A percentile compares a stretch with the other conserved stretches of the same genome.
These are phyloP conservation scores for Pyrus betulifolia DNA, from an alignment of 306 rosid species.

Conservation along the genomic window DNA sequence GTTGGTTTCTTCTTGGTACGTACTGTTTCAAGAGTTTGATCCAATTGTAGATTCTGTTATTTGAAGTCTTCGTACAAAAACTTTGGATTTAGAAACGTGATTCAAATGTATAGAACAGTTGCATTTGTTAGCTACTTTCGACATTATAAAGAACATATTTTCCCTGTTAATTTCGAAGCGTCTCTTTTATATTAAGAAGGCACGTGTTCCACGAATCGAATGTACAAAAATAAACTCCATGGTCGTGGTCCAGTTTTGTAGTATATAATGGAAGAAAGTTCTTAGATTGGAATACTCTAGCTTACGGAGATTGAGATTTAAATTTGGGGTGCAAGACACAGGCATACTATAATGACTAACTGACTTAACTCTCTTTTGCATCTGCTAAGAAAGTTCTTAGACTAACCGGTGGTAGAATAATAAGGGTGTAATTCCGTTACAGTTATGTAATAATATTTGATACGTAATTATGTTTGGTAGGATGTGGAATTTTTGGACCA, in stretches of 20 bases:
- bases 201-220: background rate
- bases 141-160: background rate
- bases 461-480: no score
- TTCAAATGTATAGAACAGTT: background rate
- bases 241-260: background rate
- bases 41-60: conserved; percentile 48
- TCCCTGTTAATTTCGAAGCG: background rate
- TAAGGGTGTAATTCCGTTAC: background rate
- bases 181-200: background rate
- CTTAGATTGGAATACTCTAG: background rate
- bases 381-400: background rate
- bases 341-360: no score
- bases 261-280: no score
- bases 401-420: no score
- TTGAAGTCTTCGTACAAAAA: background rate
- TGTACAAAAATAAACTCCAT: background rate
- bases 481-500: background rate
- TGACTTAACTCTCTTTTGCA: background rate
- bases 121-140: background rate
- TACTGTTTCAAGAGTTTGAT: conserved; percentile 69
- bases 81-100: background rate
- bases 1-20: conserved; percentile 88
- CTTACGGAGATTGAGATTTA: background rate
- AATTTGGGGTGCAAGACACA: background rate
- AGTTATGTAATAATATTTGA: background rate